Conservation (phyloP, 768 basidiomycete genomes). For the Tulasnella sp. region DNA sequence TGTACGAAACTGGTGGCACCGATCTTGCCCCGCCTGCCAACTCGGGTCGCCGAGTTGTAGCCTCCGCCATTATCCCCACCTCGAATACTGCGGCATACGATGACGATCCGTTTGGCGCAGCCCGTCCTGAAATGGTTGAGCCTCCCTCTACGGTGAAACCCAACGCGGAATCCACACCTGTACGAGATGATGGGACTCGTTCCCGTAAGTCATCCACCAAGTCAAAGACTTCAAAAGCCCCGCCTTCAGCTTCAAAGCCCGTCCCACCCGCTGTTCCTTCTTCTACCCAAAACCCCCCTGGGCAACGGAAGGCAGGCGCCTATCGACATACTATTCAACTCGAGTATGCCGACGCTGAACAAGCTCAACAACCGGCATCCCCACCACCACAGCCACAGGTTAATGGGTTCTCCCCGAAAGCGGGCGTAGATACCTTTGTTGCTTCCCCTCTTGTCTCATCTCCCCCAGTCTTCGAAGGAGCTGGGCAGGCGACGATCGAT, state of each 20-base stretch:
- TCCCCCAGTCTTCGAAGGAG: neutral
- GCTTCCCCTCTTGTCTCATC: neutral
- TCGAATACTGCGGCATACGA: slow-evolving; percentile 29
- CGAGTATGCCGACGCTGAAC: slow-evolving; percentile 68
- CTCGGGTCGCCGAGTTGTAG: slow-evolving; percentile 31
- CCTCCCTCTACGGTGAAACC: neutral
- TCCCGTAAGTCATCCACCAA: slow-evolving; percentile 17
- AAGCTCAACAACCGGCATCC: slow-evolving; percentile 19
- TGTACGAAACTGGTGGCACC: slow-evolving; percentile 46
- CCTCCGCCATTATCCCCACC: slow-evolving; percentile 36
- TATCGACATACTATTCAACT: slow-evolving; percentile 93
- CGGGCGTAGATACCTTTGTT: neutral
- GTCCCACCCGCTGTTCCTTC: slow-evolving; percentile 21
- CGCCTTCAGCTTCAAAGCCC: slow-evolving; percentile 17
- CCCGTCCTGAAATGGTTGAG: slow-evolving; percentile 17
- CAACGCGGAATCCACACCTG: neutral
- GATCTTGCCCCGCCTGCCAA: slow-evolving; percentile 27
- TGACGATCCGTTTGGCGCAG: slow-evolving; percentile 59
- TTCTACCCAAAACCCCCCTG: slow-evolving; percentile 15
- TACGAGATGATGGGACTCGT: neutral
- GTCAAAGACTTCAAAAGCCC: slow-evolving; percentile 19
- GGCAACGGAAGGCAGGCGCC: slow-evolving; percentile 36
- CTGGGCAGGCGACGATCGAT: too few relatives aligned
- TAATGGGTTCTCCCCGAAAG: neutral
- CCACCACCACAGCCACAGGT: slow-evolving; percentile 11